Percentiles rank a stretch among this genome's conserved stretches.
phyloP scores from a whole-genome alignment of 257 asterid species.

The Henckelia pumila region DNA sequence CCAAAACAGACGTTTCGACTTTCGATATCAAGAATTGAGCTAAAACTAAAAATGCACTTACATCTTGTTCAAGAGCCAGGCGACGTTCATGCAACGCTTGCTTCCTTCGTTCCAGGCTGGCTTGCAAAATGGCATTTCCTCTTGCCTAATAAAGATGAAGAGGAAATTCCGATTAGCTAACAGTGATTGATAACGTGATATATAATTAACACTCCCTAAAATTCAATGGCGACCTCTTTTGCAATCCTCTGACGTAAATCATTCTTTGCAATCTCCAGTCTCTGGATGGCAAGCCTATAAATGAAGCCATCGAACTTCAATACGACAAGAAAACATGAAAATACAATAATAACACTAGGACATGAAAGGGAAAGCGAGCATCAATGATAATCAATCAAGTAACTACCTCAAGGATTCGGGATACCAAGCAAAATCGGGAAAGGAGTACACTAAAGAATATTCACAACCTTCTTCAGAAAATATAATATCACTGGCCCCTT shows the following conservation, averaged over 20 bases:
- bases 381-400: constrained; percentile 2
- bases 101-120: constrained; percentile 94
- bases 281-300: constrained; percentile 83
- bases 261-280: constrained; percentile 83
- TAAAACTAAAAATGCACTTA: constrained; percentile 30
- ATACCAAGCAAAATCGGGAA: neutral
- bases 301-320: constrained; percentile 29
- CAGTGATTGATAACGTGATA: constrained; percentile 15
- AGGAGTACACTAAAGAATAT: neutral
- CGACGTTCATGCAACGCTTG: constrained; percentile 95
- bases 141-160: constrained; percentile 56
- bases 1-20: neutral
- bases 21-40: neutral
- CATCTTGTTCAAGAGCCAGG: constrained; percentile 95
- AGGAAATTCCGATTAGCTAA: constrained; percentile 21
- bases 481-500: neutral
- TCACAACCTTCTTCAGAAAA: neutral
- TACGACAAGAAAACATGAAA: constrained; percentile 19
- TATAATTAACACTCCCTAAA: constrained; percentile 13
- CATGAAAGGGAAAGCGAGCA: constrained; percentile 8
- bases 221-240: constrained; percentile 63
- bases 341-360: constrained; percentile 9
- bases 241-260: constrained; percentile 91
- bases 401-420: neutral
- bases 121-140: constrained; percentile 93